These are phyloP conservation scores for Penicillium lividum DNA, from an alignment of 495 filamentous ascomycete species.

Conservation along the genomic window DNA sequence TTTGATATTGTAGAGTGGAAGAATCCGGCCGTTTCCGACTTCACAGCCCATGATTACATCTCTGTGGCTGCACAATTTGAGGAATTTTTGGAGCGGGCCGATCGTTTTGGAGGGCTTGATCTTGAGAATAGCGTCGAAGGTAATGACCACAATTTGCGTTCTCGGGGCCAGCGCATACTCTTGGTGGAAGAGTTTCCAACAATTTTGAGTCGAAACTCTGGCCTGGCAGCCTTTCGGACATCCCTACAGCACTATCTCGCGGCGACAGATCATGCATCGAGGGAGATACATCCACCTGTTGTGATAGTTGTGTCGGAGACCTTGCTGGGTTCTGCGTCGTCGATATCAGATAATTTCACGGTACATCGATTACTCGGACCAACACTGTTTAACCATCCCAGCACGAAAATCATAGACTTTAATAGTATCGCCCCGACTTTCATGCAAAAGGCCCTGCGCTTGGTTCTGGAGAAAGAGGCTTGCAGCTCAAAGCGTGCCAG, in stretches of 20 bases:
- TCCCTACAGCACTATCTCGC: conserved; percentile 75
- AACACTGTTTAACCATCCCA: conserved; percentile 75
- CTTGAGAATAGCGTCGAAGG: conserved; percentile 30
- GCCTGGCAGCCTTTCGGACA: conserved; percentile 71
- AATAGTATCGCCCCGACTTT: conserved; percentile 88
- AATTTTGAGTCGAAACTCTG: conserved; percentile 67
- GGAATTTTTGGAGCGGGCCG: conserved; percentile 79
- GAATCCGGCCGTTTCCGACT: conserved; percentile 68
- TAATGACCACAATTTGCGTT: conserved; percentile 8
- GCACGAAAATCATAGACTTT: conserved; percentile 78
- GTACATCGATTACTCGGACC: conserved; percentile 85
- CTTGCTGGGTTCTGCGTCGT: conserved; percentile 69
- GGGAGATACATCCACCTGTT: conserved; percentile 62
- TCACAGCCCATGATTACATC: conserved; percentile 55
- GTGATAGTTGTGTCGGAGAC: conserved; percentile 92
- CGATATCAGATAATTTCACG: conserved; percentile 83
- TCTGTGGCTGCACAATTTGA: conserved; percentile 79
- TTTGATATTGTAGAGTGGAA: conserved; percentile 87
- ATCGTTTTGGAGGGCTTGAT: conserved; percentile 76
- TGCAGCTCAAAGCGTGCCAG: conserved; percentile 64
- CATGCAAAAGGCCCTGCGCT: conserved; percentile 76
- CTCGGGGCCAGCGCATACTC: conserved; percentile 57
- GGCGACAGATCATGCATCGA: conserved; percentile 29
- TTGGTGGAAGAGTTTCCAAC: conserved; percentile 95
- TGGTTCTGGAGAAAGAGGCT: conserved; percentile 79